Conservation (phyloP, 139 green algal genomes). For the Limnomonas spitsbergensis region DNA sequence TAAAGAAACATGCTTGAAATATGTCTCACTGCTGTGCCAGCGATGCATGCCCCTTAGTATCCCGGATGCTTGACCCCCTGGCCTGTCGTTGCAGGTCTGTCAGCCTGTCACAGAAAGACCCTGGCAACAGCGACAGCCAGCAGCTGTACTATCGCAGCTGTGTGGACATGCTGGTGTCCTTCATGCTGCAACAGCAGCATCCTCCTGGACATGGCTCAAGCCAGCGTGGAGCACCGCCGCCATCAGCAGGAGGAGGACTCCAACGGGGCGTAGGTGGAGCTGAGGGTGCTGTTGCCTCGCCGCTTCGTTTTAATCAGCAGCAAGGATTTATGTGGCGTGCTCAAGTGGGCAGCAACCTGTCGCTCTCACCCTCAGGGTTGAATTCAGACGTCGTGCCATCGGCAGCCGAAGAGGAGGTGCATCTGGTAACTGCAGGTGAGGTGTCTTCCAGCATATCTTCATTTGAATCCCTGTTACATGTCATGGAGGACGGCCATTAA, state of each 20-base stretch:
- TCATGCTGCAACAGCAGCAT: conserved; percentile 31
- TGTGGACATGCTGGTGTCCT: conserved; percentile 38
- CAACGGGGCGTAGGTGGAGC: neutral
- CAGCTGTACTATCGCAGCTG: conserved; percentile 36
- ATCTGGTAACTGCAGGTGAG: conserved; percentile 13
- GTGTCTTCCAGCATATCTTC: neutral
- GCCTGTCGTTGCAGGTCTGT: too few relatives aligned
- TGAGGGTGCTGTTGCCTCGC: neutral
- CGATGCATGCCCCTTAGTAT: too few relatives aligned
- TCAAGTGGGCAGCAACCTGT: neutral
- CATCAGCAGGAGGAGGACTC: neutral
- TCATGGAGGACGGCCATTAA: too few relatives aligned
- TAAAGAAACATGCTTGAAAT: too few relatives aligned
- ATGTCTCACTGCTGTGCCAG: too few relatives aligned
- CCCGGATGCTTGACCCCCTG: too few relatives aligned
- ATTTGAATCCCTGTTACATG: too few relatives aligned
- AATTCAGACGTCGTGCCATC: too few relatives aligned
- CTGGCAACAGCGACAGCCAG: conserved; percentile 11
- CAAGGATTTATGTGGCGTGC: neutral
- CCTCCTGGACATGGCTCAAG: neutral
- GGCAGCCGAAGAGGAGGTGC: conserved; percentile 6
- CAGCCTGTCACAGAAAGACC: neutral
- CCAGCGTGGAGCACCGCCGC: neutral
- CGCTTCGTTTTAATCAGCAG: neutral
- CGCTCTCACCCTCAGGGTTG: too few relatives aligned